Evolutionary conservation across 2,329 filamentous ascomycete species (phyloP), one percentile per base, ranked within the genome.

Genomic region (Dendryphion nanum): DNA sequence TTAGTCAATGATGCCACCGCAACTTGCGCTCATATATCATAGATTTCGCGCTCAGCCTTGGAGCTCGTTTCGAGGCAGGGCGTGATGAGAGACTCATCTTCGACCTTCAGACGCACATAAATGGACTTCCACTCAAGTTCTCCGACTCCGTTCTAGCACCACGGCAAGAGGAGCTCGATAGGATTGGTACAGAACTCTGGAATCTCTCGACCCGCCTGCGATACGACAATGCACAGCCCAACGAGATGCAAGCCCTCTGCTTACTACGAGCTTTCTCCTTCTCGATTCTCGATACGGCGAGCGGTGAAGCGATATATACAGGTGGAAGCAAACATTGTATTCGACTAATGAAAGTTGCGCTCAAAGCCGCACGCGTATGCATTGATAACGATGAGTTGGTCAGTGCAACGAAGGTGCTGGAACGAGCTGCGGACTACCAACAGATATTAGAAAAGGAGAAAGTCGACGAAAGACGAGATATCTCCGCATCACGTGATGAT

Each of bases 351-450:
- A 82, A 77, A 53, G 67, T 87, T 48, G 82, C 82, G 8, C 67
- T 94, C 40, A 86, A 83, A 57, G 74, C 82, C 4, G 76, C 76
- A 15, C 78, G 73, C 51, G 71, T 71, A 28, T 89, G 83, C 50
- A 69, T 93, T 30, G 77, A 78, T n/a, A 66, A 70, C 3, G 59
- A 67, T 3, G 75, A 86, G 17, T 45, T 81, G 1, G 75, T 78
- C 7, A 67, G 81, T n/a, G 79, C 80, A 0, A 69, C 76, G 5
- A 74, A 75, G 21, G 74, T 81, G 0, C 69, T 94, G 30, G 79
- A 84, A 50, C 80, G 77, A 44, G 80, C 81, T 35, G 80, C 82
- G 1, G 71, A 74, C 16, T 83, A 70, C 38, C 53, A 62, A 42
- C 60, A 55, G 17, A 43, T 47, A 34, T 40, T 63, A 20, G n/a